Evolutionary conservation across 306 rosid genomes (phyloP).

Genomic region (Lathyrus sativus): DNA sequence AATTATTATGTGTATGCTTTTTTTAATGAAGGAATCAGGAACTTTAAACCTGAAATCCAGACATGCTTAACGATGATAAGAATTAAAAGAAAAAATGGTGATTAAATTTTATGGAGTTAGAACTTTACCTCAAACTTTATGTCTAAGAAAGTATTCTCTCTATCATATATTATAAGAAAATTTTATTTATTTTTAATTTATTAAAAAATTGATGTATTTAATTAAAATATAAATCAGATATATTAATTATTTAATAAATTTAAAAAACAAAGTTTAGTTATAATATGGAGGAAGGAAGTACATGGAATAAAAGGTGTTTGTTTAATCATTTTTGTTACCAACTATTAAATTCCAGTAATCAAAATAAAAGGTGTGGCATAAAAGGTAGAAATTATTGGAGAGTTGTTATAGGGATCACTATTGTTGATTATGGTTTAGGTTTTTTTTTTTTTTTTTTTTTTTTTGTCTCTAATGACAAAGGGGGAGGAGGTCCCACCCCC

Average conservation of each 20-base stretch:
- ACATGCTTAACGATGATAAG: constrained; percentile 37
- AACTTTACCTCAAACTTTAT: neutral
- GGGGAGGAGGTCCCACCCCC: constrained; percentile 5
- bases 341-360: neutral
- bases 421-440: neutral
- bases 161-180: too few species aligned
- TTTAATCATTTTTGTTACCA: constrained; percentile 30
- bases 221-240: too few species aligned
- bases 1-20: constrained; percentile 12
- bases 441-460: neutral
- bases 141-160: too few species aligned
- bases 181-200: too few species aligned
- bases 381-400: too few species aligned
- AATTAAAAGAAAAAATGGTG: constrained; percentile 1
- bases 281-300: too few species aligned
- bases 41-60: constrained; percentile 44
- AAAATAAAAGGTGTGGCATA: constrained; percentile 4
- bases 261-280: too few species aligned
- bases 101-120: neutral
- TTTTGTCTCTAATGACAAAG: neutral
- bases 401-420: neutral
- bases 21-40: constrained; percentile 36
- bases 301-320: neutral
- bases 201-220: too few species aligned
- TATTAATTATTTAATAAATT: too few species aligned